Evolutionary conservation across 2,329 filamentous ascomycete species (phyloP).

Genomic region (Ophiostoma triangulosporum): DNA sequence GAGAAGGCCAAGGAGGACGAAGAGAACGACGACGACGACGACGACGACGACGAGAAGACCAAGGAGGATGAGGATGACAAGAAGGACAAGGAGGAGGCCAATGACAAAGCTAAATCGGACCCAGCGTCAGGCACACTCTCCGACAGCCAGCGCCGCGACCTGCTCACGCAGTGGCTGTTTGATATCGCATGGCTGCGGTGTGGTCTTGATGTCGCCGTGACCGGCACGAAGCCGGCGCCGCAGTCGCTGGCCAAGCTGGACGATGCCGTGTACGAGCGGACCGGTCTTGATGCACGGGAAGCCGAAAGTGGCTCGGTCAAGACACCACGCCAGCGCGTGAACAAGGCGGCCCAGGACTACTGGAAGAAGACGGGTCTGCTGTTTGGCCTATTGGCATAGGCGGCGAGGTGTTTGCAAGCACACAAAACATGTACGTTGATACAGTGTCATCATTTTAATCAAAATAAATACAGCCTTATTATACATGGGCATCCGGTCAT

Average conservation of each 20-base stretch:
- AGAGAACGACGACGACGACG: constrained; percentile 12
- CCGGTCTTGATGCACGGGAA: constrained; percentile 23
- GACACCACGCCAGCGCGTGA: constrained; percentile 37
- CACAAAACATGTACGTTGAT: constrained; percentile 7
- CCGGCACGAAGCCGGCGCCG: constrained; percentile 14
- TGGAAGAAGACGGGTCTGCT: constrained; percentile 72
- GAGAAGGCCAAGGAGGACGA: constrained; percentile 1
- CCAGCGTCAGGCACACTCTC: neutral
- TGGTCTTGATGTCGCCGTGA: constrained; percentile 24
- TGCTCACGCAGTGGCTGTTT: constrained; percentile 47
- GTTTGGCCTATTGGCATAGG: constrained; percentile 55
- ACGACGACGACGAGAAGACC: constrained; percentile 4
- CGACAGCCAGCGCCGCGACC: constrained; percentile 22
- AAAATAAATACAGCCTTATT: neutral
- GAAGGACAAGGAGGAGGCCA: neutral
- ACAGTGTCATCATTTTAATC: neutral
- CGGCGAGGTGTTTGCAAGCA: constrained; percentile 16
- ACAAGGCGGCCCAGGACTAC: constrained; percentile 57
- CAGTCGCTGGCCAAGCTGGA: constrained; percentile 31
- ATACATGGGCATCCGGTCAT: too few relatives aligned
- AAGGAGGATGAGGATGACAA: neutral
- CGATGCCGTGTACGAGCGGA: constrained; percentile 29
- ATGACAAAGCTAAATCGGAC: neutral
- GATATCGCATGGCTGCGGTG: constrained; percentile 40
- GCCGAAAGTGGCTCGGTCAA: constrained; percentile 25